Conservation (phyloP, 2,329 filamentous ascomycete genomes). For the Lojkania enalia region DNA sequence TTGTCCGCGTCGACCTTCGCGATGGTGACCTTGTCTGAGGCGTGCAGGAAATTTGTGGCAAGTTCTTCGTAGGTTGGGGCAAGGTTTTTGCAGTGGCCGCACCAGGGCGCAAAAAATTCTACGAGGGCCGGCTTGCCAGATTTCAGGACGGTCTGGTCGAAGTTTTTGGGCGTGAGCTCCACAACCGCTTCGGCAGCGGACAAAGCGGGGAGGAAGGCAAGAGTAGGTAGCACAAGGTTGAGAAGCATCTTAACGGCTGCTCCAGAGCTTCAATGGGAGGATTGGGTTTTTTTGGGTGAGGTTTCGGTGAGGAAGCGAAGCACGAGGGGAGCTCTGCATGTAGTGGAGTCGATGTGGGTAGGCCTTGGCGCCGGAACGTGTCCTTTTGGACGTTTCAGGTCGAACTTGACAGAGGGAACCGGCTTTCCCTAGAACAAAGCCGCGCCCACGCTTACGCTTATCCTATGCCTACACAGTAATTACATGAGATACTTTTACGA, state of each 20-base stretch:
- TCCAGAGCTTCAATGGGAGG: conserved; percentile 22
- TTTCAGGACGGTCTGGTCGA: conserved; percentile 85
- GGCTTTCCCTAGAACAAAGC: no score
- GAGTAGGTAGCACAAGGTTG: conserved; percentile 34
- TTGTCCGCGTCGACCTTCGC: conserved; percentile 96
- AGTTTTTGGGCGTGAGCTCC: conserved; percentile 87
- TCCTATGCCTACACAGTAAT: no score
- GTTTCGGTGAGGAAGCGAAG: conserved; percentile 1
- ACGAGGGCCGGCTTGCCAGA: conserved; percentile 94
- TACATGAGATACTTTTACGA: no score
- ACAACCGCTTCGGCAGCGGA: conserved; percentile 78
- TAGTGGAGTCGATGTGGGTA: conserved; percentile 12
- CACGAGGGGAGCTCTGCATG: conserved; percentile 19
- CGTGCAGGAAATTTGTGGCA: conserved; percentile 70
- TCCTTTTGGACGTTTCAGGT: conserved; percentile 29
- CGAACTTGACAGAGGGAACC: no score
- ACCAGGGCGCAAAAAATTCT: conserved; percentile 99
- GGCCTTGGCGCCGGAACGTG: conserved; percentile 36
- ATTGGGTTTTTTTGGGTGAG: conserved; percentile 17
- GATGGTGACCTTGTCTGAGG: conserved; percentile 77
- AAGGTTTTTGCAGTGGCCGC: conserved; percentile 97
- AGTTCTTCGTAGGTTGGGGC: conserved; percentile 95
- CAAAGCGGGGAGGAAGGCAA: conserved; percentile 39
- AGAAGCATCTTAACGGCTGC: conserved; percentile 32
- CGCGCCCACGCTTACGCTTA: no score